A percentile compares a stretch with the other conserved stretches of the same genome.
Conservation (phyloP, 805 yeast species). For the Phaffomyces opuntiae region DNA sequence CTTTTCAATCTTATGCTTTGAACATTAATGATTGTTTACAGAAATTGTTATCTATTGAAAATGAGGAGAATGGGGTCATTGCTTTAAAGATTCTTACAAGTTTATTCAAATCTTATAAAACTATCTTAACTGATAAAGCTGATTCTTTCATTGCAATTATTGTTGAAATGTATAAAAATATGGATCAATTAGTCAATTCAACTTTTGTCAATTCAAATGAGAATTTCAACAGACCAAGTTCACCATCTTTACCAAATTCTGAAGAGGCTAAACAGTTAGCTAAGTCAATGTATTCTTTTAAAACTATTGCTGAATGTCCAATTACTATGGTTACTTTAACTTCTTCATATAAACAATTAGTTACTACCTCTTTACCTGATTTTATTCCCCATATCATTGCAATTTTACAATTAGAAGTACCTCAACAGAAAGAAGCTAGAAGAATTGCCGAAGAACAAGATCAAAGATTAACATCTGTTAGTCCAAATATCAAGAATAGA, state of each 20-base stretch:
- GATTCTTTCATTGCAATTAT: conserved; percentile 74
- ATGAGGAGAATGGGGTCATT: conserved; percentile 91
- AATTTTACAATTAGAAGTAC: conserved; percentile 70
- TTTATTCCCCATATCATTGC: conserved; percentile 80
- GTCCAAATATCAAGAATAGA: conserved; percentile 70
- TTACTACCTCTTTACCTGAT: conserved; percentile 59
- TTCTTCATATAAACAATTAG: conserved; percentile 76
- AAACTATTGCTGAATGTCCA: conserved; percentile 92
- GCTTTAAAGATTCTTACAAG: conserved; percentile 84
- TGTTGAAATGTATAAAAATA: conserved; percentile 67
- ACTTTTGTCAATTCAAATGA: conserved; percentile 41
- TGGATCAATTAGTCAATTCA: conserved; percentile 66
- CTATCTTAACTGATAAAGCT: conserved; percentile 59
- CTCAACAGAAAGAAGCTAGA: conserved; percentile 68
- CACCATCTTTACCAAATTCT: conserved; percentile 32
- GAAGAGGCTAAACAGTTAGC: conserved; percentile 46
- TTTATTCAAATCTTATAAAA: conserved; percentile 78
- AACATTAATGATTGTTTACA: conserved; percentile 55
- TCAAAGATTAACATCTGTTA: conserved; percentile 58
- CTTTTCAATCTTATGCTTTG: conserved; percentile 63
- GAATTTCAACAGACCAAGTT: conserved; percentile 30
- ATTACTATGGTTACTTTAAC: conserved; percentile 91
- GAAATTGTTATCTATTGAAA: conserved; percentile 60
- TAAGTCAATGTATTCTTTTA: conserved; percentile 75
- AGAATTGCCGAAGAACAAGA: conserved; percentile 48